Conservation (phyloP, 306 rosid species). For the Mucuna pruriens region DNA sequence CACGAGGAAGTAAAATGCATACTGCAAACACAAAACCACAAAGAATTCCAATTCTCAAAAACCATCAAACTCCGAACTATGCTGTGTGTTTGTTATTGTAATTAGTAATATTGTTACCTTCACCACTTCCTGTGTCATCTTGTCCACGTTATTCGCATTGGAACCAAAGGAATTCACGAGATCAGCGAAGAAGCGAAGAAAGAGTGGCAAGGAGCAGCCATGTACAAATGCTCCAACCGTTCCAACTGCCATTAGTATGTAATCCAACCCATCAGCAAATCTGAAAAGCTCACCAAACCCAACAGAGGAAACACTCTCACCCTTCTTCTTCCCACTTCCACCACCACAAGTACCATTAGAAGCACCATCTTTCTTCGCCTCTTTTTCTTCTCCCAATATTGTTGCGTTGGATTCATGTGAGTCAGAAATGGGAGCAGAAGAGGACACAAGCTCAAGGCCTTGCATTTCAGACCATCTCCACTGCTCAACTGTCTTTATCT, state of each 20-base stretch:
- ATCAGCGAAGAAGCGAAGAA: constrained; percentile 92
- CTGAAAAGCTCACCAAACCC: constrained; percentile 73
- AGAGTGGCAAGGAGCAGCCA: constrained; percentile 86
- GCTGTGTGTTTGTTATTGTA: neutral
- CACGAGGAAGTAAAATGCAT: constrained; percentile 84
- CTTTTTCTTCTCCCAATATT: constrained; percentile 29
- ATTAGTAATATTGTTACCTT: constrained; percentile 51
- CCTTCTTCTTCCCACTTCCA: constrained; percentile 49
- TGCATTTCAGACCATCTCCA: constrained; percentile 99
- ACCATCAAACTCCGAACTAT: constrained; percentile 10
- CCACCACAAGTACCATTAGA: neutral
- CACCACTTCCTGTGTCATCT: constrained; percentile 88
- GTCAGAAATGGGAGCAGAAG: constrained; percentile 42
- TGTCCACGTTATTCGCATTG: constrained; percentile 73
- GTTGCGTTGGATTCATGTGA: constrained; percentile 48
- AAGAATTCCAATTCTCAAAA: constrained; percentile 12
- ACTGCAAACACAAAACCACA: constrained; percentile 54
- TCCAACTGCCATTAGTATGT: constrained; percentile 73
- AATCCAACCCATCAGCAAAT: constrained; percentile 87
- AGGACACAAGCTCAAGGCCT: constrained; percentile 74
- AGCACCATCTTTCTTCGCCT: constrained; percentile 48
- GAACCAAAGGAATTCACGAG: constrained; percentile 91
- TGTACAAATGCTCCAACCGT: constrained; percentile 86
- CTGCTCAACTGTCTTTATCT: constrained; percentile 84
- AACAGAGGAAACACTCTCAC: constrained; percentile 54